These are phyloP conservation scores for Boletus reticulatus DNA, from an alignment of 768 basidiomycete species.

Conservation along the genomic window DNA sequence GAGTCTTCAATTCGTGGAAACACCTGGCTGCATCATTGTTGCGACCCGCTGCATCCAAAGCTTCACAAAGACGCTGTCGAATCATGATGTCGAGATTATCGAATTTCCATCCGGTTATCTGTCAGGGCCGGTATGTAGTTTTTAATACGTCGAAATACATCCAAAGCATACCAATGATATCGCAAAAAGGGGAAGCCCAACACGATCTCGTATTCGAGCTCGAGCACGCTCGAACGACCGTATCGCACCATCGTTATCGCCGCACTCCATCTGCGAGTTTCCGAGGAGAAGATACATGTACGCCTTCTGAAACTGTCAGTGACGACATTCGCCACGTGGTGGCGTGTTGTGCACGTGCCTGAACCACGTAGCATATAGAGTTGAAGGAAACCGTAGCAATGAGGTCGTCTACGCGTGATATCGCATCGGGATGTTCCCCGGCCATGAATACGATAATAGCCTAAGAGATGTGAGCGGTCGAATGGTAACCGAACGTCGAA, in stretches of 20 bases:
- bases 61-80: not conserved
- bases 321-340: not conserved
- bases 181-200: not conserved
- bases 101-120: not conserved
- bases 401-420: not conserved
- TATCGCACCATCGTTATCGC: not conserved
- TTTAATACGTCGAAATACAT: not conserved
- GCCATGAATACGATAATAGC: not conserved
- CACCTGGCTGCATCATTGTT: not conserved
- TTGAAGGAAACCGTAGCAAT: not conserved
- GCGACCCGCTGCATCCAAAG: not conserved
- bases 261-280: not conserved
- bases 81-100: not conserved
- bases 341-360: not conserved
- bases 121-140: not conserved
- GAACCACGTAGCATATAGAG: not conserved
- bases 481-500: not conserved
- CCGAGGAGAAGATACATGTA: not conserved
- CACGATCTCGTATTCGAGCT: not conserved
- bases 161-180: not conserved
- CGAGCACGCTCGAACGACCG: not conserved
- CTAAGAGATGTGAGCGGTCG: not conserved
- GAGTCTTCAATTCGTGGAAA: too few species aligned
- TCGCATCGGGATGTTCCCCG: not conserved
- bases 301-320: not conserved